Base-by-base conservation (phyloP, 1,284 basidiomycete species). In the Testicularia cyperi region DNA sequence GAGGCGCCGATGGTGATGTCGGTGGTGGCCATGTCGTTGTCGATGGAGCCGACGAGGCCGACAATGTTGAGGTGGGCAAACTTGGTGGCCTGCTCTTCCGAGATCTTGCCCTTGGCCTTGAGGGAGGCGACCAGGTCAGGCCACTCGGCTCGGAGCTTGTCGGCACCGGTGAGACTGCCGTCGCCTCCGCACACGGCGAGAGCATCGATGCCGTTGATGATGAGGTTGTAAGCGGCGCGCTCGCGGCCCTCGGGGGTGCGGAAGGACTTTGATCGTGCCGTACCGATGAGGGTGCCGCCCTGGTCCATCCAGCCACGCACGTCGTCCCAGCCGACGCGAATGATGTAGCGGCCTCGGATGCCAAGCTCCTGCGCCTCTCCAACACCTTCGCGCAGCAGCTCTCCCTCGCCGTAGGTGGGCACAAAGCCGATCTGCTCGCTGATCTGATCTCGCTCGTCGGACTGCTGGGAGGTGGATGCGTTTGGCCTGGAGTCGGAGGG, bases 21-120 rank as follows among this genome's bases (percentile, higher is more conserved):
- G 21, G 94, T 97, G 83, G 95, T 83, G 18, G 89, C 88, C 91
- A 98, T 95, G 78, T 98, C 95, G 75, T 98, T 98, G 80, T 98
- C 94, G 77, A 99, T 97, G 5, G 90, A 94, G 31, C 94, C 94
- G 39, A 98, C 94, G 20, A 98, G 85, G 30, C 95, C 94, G 65
- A 92, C 94, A 70, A 99, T 96, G 78, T 86, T 90, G 65, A 99
- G 86, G 68, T 96, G 88, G 6, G 83, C 81, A 72, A 92, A 87
- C 8, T 80, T 79, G 29, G 81, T 75, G 20, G 83, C 82, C 74
- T 96, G 88, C 38, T 85, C 85, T 21, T 84, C 80, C 1, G 84
- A 85, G 75, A 97, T 96, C 57, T 82, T 81, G 52, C 82, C 83
- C 72, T 85, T 79, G 14, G 82, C 69, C 33, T 82, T 81, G 18